A percentile compares a stretch with the other conserved stretches of the same genome.
Evolutionary conservation across 2,329 filamentous ascomycete genomes (phyloP).

Genomic region (Thielaviopsis ethacetica): DNA sequence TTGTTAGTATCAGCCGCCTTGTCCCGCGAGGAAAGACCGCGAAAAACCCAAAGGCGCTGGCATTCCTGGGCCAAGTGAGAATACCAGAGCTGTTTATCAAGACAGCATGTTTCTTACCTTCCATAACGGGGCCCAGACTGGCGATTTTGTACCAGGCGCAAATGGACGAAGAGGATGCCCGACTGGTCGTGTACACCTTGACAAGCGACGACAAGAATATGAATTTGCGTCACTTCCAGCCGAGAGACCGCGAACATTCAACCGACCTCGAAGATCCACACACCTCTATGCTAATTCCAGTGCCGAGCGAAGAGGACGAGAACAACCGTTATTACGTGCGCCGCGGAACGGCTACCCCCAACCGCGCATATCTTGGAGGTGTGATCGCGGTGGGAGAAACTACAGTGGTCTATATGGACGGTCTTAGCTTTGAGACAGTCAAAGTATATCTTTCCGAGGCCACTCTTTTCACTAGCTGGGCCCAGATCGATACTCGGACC

Average conservation of each 20-base stretch:
- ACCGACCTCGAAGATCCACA: slow-evolving; percentile 37
- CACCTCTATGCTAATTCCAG: slow-evolving; percentile 45
- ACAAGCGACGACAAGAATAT: slow-evolving; percentile 41
- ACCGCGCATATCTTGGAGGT: slow-evolving; percentile 47
- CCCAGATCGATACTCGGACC: slow-evolving; percentile 60
- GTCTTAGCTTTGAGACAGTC: slow-evolving; percentile 50
- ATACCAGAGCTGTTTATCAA: slow-evolving; percentile 45
- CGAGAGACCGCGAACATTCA: slow-evolving; percentile 38
- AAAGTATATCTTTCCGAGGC: slow-evolving; percentile 52
- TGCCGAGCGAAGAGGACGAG: slow-evolving; percentile 36
- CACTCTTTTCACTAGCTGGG: slow-evolving; percentile 85
- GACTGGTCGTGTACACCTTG: slow-evolving; percentile 41
- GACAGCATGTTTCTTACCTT: slow-evolving; percentile 38
- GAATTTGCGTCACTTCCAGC: slow-evolving; percentile 37
- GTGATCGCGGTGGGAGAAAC: slow-evolving; percentile 66
- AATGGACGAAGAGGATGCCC: slow-evolving; percentile 34
- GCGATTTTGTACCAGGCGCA: slow-evolving; percentile 42
- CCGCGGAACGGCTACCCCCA: slow-evolving; percentile 27
- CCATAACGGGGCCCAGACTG: slow-evolving; percentile 39
- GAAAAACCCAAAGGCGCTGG: slow-evolving; percentile 2
- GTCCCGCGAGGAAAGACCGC: slow-evolving; percentile 17
- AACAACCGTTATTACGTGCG: slow-evolving; percentile 45
- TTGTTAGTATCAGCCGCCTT: slow-evolving; percentile 38
- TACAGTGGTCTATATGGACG: slow-evolving; percentile 70
- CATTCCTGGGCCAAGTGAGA: slow-evolving; percentile 34